A percentile compares a stretch with the other conserved stretches of the same genome.
Evolutionary conservation across 2,329 filamentous ascomycete genomes (phyloP).

Genomic region (Penicillium brevicompactum): DNA sequence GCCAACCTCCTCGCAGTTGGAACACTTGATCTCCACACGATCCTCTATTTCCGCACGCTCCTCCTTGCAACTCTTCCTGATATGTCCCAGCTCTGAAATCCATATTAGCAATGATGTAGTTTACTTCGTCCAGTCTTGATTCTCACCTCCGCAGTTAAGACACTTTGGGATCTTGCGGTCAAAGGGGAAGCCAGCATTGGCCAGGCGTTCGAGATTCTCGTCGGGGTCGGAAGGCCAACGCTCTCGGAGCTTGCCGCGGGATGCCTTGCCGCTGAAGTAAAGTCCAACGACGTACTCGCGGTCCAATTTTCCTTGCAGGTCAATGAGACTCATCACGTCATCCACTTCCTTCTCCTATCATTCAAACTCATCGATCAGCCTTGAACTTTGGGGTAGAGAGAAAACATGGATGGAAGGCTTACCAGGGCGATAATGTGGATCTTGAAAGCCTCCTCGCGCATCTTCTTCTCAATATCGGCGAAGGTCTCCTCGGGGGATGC

Average conservation of each 20-base stretch:
- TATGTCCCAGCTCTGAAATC: slow-evolving; percentile 51
- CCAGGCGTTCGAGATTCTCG: slow-evolving; percentile 55
- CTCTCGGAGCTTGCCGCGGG: slow-evolving; percentile 47
- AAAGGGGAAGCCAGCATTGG: slow-evolving; percentile 53
- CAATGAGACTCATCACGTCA: slow-evolving; percentile 53
- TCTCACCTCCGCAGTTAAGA: slow-evolving; percentile 51
- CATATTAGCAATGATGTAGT: slow-evolving; percentile 4
- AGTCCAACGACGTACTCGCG: slow-evolving; percentile 55
- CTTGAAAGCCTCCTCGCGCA: slow-evolving; percentile 51
- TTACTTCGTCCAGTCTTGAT: too few species aligned
- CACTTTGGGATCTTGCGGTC: slow-evolving; percentile 56
- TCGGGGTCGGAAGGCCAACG: slow-evolving; percentile 54
- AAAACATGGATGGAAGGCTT: slow-evolving; percentile 12
- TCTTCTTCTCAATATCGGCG: slow-evolving; percentile 52
- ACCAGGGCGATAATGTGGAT: slow-evolving; percentile 57
- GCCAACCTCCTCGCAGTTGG: slow-evolving; percentile 50
- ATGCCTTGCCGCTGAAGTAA: slow-evolving; percentile 50
- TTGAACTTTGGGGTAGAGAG: neutral
- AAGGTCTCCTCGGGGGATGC: slow-evolving; percentile 49
- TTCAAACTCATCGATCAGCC: slow-evolving; percentile 5
- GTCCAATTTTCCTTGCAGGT: slow-evolving; percentile 55
- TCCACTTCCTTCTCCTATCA: slow-evolving; percentile 44
- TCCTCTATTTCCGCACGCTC: slow-evolving; percentile 43
- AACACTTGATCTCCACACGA: slow-evolving; percentile 51
- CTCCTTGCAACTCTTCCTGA: slow-evolving; percentile 49